Base-by-base conservation (phyloP, 352 stramenopile genomes). In the Aphanomyces astaci region DNA sequence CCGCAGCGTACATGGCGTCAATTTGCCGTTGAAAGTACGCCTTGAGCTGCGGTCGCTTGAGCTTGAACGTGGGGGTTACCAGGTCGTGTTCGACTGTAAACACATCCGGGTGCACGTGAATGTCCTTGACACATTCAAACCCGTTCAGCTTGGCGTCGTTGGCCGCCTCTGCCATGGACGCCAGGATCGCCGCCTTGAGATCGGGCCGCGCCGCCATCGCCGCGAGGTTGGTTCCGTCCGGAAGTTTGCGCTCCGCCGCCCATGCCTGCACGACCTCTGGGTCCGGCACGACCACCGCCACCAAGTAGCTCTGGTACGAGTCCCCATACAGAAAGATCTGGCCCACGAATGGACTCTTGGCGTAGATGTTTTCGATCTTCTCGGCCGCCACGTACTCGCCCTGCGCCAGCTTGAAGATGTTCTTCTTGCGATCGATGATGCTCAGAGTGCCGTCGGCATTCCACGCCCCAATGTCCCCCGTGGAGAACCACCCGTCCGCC, bases 331-430 rank as follows among this genome's bases (percentile, higher is more conserved):
- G 90, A 72, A 98, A 99, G 31, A 89, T 81, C 75, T 98, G 95
- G 1, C 81, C 89, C 30, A 99, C 91, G 74, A 97, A 96, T n/a
- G 81, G 79, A 70, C 78, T 93, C 74, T 97, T 97, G 32, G 80
- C 76, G 69, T 98, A 98, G 13, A 96, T 80, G 72, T 96, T 95
- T 73, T 99, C 96, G 68, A 99, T 88, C 80, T 98, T 98, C 77
- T 99, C 96, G 4, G 96, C 78, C 0, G 96, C 94, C 4, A 99
- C 86, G 76, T 99, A 99, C 78, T 99, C 96, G 51, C 95, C 96
- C 73, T 97, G 87, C 24, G 87, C 84, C 17, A 97, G 84, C 84
- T 97, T 97, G 78, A 97, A 97, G 72, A 97, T 95, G 75, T 97
- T 96, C 77, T 97, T 96, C 80, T 94, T 95, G 53, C 88, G 84